phyloP scores from a whole-genome alignment of 1,284 basidiomycete species.

The Pascua sp. region DNA sequence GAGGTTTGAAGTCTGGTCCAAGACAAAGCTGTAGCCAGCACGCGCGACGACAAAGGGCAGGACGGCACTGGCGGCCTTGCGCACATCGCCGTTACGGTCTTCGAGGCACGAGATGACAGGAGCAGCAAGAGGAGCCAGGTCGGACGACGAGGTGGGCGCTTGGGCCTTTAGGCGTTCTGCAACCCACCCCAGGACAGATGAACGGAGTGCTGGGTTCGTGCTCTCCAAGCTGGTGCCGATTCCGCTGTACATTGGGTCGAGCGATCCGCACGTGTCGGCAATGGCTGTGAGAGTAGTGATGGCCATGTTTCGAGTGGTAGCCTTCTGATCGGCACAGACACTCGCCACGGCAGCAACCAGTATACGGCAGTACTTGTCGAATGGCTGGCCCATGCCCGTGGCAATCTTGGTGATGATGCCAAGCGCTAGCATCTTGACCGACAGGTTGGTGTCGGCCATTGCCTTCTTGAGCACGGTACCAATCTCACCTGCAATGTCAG shows the following conservation, averaged over 20 bases:
- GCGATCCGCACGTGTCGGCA: conserved; percentile 73
- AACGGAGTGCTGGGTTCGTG: conserved; percentile 82
- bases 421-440: conserved; percentile 83
- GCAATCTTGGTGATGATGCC: conserved; percentile 88
- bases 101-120: conserved; percentile 80
- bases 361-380: conserved; percentile 80
- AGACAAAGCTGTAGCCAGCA: conserved; percentile 78
- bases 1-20: conserved; percentile 78
- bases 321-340: conserved; percentile 90
- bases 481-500: conserved; percentile 68
- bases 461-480: conserved; percentile 82
- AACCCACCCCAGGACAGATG: conserved; percentile 80
- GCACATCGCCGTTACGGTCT: conserved; percentile 85
- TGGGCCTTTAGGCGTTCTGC: conserved; percentile 49
- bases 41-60: conserved; percentile 73
- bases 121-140: conserved; percentile 68
- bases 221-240: conserved; percentile 77
- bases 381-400: conserved; percentile 88
- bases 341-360: conserved; percentile 74
- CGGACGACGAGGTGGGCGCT: conserved; percentile 57
- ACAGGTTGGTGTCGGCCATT: conserved; percentile 88
- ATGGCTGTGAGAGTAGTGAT: conserved; percentile 77
- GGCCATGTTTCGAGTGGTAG: conserved; percentile 74
- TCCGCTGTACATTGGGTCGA: conserved; percentile 76
- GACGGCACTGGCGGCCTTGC: conserved; percentile 81